Conservation (phyloP, 257 asterid species). For the Haberlea rhodopensis region DNA sequence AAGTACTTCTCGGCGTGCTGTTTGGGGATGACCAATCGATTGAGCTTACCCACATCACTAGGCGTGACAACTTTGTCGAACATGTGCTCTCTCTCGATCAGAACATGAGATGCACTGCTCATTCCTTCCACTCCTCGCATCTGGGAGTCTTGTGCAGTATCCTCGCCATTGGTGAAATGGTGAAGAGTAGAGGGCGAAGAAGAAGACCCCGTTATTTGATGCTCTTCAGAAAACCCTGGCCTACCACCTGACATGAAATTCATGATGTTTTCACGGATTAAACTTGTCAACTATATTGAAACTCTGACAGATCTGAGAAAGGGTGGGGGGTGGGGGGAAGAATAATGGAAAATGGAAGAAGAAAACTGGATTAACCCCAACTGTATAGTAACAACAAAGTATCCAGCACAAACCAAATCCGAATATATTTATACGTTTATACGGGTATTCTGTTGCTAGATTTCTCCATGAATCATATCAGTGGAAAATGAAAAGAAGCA, state of each 20-base stretch:
- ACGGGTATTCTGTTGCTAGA: not conserved
- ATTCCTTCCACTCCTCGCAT: slow-evolving; percentile 31
- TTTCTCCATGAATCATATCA: too few relatives aligned
- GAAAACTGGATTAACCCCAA: slow-evolving; percentile 10
- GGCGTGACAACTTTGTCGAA: slow-evolving; percentile 96
- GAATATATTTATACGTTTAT: not conserved
- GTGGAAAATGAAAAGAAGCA: slow-evolving; percentile 5
- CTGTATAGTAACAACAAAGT: slow-evolving; percentile 6
- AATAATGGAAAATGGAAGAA: not conserved
- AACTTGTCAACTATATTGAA: slow-evolving; percentile 18
- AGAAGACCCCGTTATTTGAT: slow-evolving; percentile 10
- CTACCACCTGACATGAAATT: slow-evolving; percentile 54
- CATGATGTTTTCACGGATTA: slow-evolving; percentile 26
- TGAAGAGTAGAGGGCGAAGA: slow-evolving; percentile 29
- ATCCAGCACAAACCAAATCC: not conserved
- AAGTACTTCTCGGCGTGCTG: slow-evolving; percentile 97
- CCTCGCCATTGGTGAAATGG: slow-evolving; percentile 20
- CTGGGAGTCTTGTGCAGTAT: slow-evolving; percentile 15
- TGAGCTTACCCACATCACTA: slow-evolving; percentile 94
- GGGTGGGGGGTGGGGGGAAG: not conserved
- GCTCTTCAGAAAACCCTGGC: slow-evolving; percentile 46
- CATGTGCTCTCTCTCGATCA: slow-evolving; percentile 77
- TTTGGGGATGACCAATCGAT: slow-evolving; percentile 83
- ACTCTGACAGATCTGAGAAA: slow-evolving; percentile 36
- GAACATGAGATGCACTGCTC: slow-evolving; percentile 5